phyloP scores from a whole-genome alignment of 352 stramenopile species.

The Pseudoperonospora humuli region DNA sequence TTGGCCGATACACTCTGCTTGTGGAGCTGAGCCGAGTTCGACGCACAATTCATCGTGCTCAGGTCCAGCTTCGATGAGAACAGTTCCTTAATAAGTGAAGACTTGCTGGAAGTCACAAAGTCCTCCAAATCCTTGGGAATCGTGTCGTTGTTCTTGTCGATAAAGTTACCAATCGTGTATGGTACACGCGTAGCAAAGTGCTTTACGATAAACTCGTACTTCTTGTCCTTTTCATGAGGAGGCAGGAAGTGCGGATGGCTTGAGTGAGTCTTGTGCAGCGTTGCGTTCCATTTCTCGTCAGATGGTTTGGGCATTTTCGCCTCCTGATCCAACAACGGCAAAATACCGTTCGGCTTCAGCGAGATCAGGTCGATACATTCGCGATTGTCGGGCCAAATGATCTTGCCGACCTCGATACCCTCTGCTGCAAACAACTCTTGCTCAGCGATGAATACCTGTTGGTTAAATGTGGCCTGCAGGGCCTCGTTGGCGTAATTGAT shows the following conservation, averaged over 20 bases:
- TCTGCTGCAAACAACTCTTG: slow-evolving; percentile 73
- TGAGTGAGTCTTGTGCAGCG: slow-evolving; percentile 72
- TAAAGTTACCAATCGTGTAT: slow-evolving; percentile 93
- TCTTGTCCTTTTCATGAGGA: slow-evolving; percentile 83
- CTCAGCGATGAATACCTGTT: slow-evolving; percentile 85
- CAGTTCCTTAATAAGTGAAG: slow-evolving; percentile 72
- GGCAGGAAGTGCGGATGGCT: slow-evolving; percentile 65
- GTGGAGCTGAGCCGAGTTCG: slow-evolving; percentile 32
- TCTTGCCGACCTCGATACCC: slow-evolving; percentile 80
- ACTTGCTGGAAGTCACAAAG: slow-evolving; percentile 77
- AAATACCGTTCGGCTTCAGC: slow-evolving; percentile 70
- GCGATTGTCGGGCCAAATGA: slow-evolving; percentile 76
- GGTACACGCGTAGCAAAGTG: slow-evolving; percentile 94
- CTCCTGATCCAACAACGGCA: slow-evolving; percentile 75
- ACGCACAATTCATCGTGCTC: slow-evolving; percentile 39
- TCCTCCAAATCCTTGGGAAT: slow-evolving; percentile 89
- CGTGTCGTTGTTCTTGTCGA: slow-evolving; percentile 96
- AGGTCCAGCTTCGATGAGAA: slow-evolving; percentile 58
- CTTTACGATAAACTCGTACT: slow-evolving; percentile 92
- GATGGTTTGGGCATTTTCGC: slow-evolving; percentile 70
- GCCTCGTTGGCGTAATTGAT: slow-evolving; percentile 89
- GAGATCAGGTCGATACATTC: slow-evolving; percentile 84
- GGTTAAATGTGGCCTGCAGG: slow-evolving; percentile 85
- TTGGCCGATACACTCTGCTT: slow-evolving; percentile 70
- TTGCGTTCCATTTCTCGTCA: slow-evolving; percentile 82